Conservation (phyloP, 1,284 basidiomycete genomes). For the Neolentinus lepideus region DNA sequence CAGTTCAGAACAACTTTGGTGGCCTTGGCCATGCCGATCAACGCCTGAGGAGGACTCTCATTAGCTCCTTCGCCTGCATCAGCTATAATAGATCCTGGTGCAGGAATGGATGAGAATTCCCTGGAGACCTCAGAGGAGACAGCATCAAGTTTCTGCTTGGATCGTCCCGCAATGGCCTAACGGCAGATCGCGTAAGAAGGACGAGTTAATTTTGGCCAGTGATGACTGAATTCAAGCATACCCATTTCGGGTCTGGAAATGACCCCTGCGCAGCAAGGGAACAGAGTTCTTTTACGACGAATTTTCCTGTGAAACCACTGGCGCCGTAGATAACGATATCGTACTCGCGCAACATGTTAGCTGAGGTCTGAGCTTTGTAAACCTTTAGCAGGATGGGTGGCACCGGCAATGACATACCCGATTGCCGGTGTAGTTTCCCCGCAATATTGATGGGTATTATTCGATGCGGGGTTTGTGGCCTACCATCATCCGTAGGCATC, state of each 20-base stretch:
- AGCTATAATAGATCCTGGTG: background rate
- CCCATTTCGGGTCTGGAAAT: background rate
- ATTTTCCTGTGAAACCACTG: background rate
- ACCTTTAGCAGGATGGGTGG: too few species aligned
- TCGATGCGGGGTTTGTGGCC: background rate
- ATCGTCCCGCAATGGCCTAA: slow-evolving; percentile 1
- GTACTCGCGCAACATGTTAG: background rate
- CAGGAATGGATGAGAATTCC: background rate
- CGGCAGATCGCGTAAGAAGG: too few species aligned
- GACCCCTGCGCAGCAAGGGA: background rate
- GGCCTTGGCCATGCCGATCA: background rate
- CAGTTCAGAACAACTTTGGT: background rate
- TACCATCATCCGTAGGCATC: background rate
- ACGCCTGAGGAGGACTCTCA: background rate
- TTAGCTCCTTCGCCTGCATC: background rate
- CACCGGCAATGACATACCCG: too few species aligned
- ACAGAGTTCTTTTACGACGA: background rate
- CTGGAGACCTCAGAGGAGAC: background rate
- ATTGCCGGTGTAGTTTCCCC: too few species aligned
- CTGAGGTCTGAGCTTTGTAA: background rate
- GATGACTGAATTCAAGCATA: background rate
- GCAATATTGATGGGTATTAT: background rate
- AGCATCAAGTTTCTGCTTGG: background rate
- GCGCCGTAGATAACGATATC: background rate
- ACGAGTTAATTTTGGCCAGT: too few species aligned